Base-by-base conservation (phyloP, 306 rosid species). In the Castanopsis chinensis region DNA sequence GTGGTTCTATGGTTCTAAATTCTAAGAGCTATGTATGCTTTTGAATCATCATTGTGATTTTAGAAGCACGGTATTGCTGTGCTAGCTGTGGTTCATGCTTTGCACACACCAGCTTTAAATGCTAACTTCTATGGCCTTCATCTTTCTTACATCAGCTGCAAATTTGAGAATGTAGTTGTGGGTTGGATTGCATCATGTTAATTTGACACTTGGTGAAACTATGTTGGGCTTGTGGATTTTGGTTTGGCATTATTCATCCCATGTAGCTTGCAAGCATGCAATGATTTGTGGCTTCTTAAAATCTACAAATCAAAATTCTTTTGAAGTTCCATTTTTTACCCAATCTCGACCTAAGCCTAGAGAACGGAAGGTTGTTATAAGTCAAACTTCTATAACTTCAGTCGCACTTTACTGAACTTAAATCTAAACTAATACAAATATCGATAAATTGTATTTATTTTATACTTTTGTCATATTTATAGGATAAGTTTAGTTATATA, bases 1-100 rank as follows among this genome's bases (percentile, higher is more conserved):
- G 97, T 64, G 99, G 98, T 55, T 92, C 98, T 37, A 82, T 85
- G 72, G 88, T 91, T 89, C 94, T 90, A 79, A 91, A 92, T 89
- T 92, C 99, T 71, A 92, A 85, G 84, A 89, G 99, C 97, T 95
- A 85, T 32, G 35, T 32, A 32, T 75, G 82, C 32, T 80, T 59
- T 21, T 33, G 78, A 56, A 5, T 68, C 27, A 27, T 73, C 58
- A 6, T 61, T 57, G 35, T 56, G 76, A 75, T 58, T 79, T 79
- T 69, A 12, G 33, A 32, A 71, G 52, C 21, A 32, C 0, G 35
- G 0, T 32, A 4, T 32, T 32, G 35, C 35, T 32, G 35, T 63
- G 57, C 74, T 54, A 57, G 70, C 60, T 64, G 8, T 56, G 30
- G 57, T 73, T 74, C 72, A 52, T 69, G 53, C 65, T 69, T 83